Base-by-base conservation (phyloP, 2,329 filamentous ascomycete genomes). In the Colletotrichum eremochloae region DNA sequence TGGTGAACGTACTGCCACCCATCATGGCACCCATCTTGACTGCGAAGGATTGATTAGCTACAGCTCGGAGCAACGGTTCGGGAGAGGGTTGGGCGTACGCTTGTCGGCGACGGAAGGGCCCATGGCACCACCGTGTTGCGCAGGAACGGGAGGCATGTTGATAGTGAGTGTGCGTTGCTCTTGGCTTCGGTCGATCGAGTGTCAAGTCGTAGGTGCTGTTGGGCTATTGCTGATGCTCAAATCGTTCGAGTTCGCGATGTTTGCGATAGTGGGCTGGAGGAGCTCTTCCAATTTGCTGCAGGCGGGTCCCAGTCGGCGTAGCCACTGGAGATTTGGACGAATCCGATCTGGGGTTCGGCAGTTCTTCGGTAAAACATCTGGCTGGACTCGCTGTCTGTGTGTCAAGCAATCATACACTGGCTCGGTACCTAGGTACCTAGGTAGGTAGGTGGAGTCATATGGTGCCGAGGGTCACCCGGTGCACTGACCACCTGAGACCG, bases 21-120 rank as follows among this genome's bases (percentile, higher is more conserved):
- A 98, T 98, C 92, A 99, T 92, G 75, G 93, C 95, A 78, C 96
- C 96, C 95, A 98, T 98, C 88, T 97, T 98, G 83, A 95, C 95
- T 97, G 81, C 77, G 63, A 58, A 48, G 24, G 63, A 65, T 72
- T 78, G 63, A 65, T 72, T 78, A 81, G 80, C 76, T 31, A 24
- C 8, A 66, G 50, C 46, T 56, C 46, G 5, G 15, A 31, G 40
- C 29, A n/a, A 40, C 38, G 53, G 11, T 36, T 52, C 24, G 33
- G 5, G 46, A 9, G 18, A 65, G 68, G 68, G 67, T n/a, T 57
- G 33, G 53, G 53, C 79, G 71, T 84, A 89, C 88, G 81, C 82
- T 90, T 90, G 79, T 90, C 88, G 73, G 87, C 79, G 71, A 83
- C 86, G 56, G 87, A 88, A 40, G 84, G 86, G 75, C 86, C 87